Conservation (phyloP, 225 moss, liverwort and hornwort genomes). For the Antitrichia curtipendula region DNA sequence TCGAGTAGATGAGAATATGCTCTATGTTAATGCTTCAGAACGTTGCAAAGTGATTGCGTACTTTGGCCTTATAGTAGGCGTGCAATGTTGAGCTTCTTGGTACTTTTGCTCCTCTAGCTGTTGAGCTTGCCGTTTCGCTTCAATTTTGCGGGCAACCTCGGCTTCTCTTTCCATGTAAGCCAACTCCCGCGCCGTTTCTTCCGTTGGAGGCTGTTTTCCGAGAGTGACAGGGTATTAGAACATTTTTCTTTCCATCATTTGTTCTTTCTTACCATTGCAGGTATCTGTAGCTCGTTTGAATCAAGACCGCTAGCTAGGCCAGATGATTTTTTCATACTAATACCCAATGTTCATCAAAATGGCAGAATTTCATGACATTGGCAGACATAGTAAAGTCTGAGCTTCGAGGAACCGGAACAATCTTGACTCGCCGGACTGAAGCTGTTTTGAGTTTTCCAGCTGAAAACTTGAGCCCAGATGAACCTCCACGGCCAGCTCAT, state of each 20-base stretch:
- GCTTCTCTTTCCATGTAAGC: slow-evolving; percentile 22
- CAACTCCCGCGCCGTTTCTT: slow-evolving; percentile 11
- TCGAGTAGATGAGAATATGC: not conserved
- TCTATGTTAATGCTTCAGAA: not conserved
- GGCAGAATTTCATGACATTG: not conserved
- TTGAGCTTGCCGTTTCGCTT: slow-evolving; percentile 3
- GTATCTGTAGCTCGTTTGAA: not conserved
- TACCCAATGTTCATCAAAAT: not conserved
- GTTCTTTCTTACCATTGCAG: not conserved
- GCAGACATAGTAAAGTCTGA: not conserved
- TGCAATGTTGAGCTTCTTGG: slow-evolving; percentile 25
- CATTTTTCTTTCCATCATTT: not conserved
- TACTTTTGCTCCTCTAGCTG: slow-evolving; percentile 5
- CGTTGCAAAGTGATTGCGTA: not conserved
- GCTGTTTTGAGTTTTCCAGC: not conserved
- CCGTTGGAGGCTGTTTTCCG: slow-evolving; percentile 30
- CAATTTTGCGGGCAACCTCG: slow-evolving; percentile 5
- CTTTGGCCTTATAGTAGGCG: slow-evolving; percentile 18
- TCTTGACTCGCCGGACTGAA: not conserved
- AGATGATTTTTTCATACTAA: not conserved
- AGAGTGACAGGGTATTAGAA: not conserved
- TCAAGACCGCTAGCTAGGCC: not conserved
- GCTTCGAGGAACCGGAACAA: not conserved
- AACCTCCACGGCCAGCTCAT: not conserved
- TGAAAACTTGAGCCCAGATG: not conserved